Base-by-base conservation (phyloP, 345 rosid genomes). In the Crucihimalaya himalaica region DNA sequence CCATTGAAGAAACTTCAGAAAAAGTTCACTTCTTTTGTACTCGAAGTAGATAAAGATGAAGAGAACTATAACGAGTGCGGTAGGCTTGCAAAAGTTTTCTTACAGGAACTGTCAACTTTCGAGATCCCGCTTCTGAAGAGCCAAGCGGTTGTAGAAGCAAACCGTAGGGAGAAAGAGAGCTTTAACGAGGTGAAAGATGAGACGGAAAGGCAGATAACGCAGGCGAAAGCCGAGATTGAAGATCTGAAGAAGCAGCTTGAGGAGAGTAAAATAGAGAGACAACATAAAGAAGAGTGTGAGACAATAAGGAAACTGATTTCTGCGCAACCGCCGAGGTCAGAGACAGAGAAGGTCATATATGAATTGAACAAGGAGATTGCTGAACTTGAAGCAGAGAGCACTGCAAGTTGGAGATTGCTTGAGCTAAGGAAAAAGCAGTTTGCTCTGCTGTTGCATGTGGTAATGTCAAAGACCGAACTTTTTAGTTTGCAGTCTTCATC, bases 271-370 rank as follows among this genome's bases (percentile, higher is more conserved):
- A 82, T 94, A 34, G 98, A 94, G 72, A 87, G 98, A 78, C 88
- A 81, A 79, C 98, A 94, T 81, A 94, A 94, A 84, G 98, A 91
- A 84, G 97, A 91, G 77, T 94, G 97, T 64, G 98, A 94, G 81
- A 83, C 89, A 1, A 87, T 88, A 58, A 84, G 97, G 83, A 94
- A 85, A 66, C 65, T 94, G 84, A 85, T 94, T 28, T 89, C 96
- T 9, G 75, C 79, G 42, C 97, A 94, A 84, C 97, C 93, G 4
- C 97, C 96, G 0, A 82, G 98, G 80, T 86, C 97, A 0, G 93
- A 87, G 83, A 91, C 95, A 0, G 90, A 91, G 79, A 89, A 85
- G 81, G 69, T 78, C n/a, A 91, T 91, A 51, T 29, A 75, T 2
- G 93, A 92, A 31, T 71, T 94, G 43, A 97, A 89, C 81, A 88